A percentile compares a stretch with the other conserved stretches of the same genome.
These are phyloP conservation scores for Vinca major DNA, from an alignment of 305 asterid species.

Conservation along the genomic window DNA sequence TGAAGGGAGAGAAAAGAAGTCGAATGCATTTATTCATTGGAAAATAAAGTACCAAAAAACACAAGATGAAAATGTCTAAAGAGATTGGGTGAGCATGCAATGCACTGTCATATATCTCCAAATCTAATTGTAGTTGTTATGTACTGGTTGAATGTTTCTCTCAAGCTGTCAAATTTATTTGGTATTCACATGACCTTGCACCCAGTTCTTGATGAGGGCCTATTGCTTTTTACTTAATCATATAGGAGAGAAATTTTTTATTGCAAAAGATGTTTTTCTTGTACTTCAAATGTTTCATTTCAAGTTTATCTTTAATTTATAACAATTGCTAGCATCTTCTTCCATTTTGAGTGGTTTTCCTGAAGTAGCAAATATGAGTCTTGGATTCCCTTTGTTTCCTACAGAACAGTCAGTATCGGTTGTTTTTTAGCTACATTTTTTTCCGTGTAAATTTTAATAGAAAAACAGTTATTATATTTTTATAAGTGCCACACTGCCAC, in stretches of 20 bases:
- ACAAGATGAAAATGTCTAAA: background rate
- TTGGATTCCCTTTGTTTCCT: background rate
- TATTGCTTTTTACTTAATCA: background rate
- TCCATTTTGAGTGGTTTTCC: background rate
- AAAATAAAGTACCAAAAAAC: background rate
- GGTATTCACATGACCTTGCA: background rate
- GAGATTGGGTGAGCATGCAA: background rate
- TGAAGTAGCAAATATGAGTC: background rate
- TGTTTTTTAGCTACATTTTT: no score
- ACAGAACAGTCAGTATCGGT: background rate
- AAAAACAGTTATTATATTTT: background rate
- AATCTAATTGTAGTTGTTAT: background rate
- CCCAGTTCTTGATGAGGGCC: background rate
- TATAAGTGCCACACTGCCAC: background rate
- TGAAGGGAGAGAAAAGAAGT: background rate
- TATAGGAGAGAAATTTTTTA: background rate
- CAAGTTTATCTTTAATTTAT: background rate
- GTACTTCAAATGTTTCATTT: background rate
- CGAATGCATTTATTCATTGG: background rate
- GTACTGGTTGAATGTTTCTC: background rate
- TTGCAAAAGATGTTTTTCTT: background rate
- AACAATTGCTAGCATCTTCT: background rate
- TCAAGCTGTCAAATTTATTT: background rate
- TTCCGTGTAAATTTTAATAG: background rate
- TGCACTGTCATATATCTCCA: background rate